Evolutionary conservation across 164 flowering plant species (phyloP).

Genomic region (Chloranthus sessilifolius): DNA sequence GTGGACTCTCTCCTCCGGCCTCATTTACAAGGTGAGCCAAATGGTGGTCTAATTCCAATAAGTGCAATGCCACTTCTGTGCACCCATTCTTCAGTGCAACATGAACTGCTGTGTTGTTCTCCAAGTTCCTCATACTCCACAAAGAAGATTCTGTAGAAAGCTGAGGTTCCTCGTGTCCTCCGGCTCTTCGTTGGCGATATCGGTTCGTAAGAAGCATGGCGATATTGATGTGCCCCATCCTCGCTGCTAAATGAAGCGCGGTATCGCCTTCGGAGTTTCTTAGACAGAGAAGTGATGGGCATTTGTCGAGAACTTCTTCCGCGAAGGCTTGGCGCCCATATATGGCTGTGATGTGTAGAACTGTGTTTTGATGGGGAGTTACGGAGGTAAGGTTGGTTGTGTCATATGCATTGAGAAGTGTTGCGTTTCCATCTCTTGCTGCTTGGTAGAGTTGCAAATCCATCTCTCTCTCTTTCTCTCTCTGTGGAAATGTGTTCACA

Average conservation of each 20-base stretch:
- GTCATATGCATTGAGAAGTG: neutral
- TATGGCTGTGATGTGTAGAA: neutral
- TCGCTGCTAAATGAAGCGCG: neutral
- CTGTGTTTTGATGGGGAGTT: slow-evolving; percentile 1
- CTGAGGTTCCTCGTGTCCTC: neutral
- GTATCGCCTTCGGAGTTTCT: neutral
- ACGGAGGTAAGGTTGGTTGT: neutral
- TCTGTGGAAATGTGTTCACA: too few species aligned
- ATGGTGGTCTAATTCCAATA: neutral
- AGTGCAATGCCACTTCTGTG: neutral
- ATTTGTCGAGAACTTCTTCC: too few species aligned
- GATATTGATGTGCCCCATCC: neutral
- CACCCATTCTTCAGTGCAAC: neutral
- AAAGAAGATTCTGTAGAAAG: neutral
- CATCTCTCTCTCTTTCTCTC: too few species aligned
- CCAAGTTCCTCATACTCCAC: neutral
- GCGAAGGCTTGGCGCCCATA: neutral
- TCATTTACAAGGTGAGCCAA: neutral
- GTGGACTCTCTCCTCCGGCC: neutral
- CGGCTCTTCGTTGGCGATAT: too few species aligned
- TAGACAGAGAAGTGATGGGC: neutral
- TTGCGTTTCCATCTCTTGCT: slow-evolving; percentile 2
- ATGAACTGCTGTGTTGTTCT: neutral
- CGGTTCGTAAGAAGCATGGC: neutral
- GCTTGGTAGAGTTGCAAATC: too few species aligned